phyloP scores from a whole-genome alignment of 2,329 filamentous ascomycete genomes.

The Drechslerella coelobrocha region DNA sequence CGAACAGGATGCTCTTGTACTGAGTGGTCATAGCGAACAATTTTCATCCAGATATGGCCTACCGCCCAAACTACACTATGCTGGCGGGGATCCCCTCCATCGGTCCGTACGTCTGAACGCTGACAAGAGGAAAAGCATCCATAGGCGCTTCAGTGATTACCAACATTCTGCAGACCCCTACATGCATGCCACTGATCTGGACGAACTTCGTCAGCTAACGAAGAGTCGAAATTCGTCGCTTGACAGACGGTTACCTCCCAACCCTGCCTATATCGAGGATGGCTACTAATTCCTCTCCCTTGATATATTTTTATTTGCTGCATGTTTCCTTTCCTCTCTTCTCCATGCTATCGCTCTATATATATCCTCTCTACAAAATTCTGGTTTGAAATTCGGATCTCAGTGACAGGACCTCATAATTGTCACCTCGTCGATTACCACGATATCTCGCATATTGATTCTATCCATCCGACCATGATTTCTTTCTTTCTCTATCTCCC shows the following conservation, averaged over 20 bases:
- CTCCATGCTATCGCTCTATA: slow-evolving; percentile 5
- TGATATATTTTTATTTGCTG: neutral
- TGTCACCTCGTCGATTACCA: slow-evolving; percentile 31
- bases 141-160: slow-evolving; percentile 45
- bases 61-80: slow-evolving; percentile 47
- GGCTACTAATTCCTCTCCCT: slow-evolving; percentile 16
- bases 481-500: slow-evolving; percentile 25
- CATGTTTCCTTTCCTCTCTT: slow-evolving; percentile 4
- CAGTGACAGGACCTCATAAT: slow-evolving; percentile 45
- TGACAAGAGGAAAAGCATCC: slow-evolving; percentile 46
- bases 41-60: slow-evolving; percentile 48
- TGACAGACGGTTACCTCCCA: slow-evolving; percentile 48
- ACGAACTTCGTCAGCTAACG: slow-evolving; percentile 42
- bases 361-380: slow-evolving; percentile 2
- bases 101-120: slow-evolving; percentile 50
- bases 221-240: slow-evolving; percentile 46
- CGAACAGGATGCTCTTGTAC: slow-evolving; percentile 45
- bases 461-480: slow-evolving; percentile 29
- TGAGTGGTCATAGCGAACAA: slow-evolving; percentile 47
- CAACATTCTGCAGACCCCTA: slow-evolving; percentile 36
- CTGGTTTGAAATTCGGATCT: slow-evolving; percentile 34
- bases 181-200: slow-evolving; percentile 31
- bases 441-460: slow-evolving; percentile 42
- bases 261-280: slow-evolving; percentile 45
- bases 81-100: slow-evolving; percentile 49